phyloP scores from a whole-genome alignment of 2,329 filamentous ascomycete species.

The Eurotiales sp. region DNA sequence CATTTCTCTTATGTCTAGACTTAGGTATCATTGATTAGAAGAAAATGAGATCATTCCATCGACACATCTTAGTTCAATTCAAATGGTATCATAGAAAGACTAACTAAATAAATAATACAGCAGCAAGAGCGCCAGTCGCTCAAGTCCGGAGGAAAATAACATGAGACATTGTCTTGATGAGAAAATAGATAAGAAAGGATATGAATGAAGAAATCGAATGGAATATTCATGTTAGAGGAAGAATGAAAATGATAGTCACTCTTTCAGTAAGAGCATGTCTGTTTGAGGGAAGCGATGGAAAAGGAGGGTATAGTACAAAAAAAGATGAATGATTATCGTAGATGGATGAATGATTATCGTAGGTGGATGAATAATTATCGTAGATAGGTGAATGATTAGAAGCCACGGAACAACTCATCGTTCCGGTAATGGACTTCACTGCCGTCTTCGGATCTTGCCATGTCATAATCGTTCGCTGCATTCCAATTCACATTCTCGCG shows the following conservation, averaged over 20 bases:
- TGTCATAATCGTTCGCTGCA: constrained; percentile 33
- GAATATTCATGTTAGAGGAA: no score
- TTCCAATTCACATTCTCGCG: constrained; percentile 21
- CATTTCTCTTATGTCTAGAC: no score
- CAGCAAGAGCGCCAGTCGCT: no score
- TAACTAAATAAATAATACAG: background rate
- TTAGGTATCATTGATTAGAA: no score
- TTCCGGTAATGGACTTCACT: constrained; percentile 37
- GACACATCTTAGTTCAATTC: background rate
- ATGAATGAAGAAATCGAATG: background rate
- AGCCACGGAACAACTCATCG: constrained; percentile 47
- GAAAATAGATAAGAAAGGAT: background rate
- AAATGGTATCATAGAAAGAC: constrained; percentile 11
- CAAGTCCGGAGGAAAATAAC: no score
- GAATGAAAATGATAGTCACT: constrained; percentile 1
- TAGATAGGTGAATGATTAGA: constrained; percentile 24
- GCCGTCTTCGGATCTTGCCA: constrained; percentile 31
- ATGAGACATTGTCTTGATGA: no score
- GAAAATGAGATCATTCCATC: no score
- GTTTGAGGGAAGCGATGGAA: no score
- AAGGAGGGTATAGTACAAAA: constrained; percentile 3
- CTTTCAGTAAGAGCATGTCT: background rate
- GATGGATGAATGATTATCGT: background rate
- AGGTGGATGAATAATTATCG: background rate
- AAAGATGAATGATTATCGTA: background rate